phyloP scores from a whole-genome alignment of 1,284 basidiomycete genomes.

The Wolfiporia cocos region DNA sequence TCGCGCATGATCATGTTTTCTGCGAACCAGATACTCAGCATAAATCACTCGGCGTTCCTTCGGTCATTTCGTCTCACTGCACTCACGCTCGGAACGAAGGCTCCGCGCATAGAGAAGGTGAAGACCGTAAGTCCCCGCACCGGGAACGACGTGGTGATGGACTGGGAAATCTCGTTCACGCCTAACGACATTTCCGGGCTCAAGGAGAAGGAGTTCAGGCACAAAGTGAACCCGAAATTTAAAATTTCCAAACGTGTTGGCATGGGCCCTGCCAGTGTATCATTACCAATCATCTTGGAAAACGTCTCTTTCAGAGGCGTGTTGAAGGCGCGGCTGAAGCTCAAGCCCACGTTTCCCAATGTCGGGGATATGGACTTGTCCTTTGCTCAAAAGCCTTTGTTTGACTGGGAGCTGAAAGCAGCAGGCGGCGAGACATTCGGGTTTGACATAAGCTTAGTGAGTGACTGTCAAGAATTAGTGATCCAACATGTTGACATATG shows the following conservation, averaged over 20 bases:
- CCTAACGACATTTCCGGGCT: conserved; percentile 89
- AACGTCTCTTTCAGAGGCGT: conserved; percentile 87
- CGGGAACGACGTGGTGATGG: conserved; percentile 94
- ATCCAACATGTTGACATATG: conserved; percentile 15
- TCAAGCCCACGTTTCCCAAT: conserved; percentile 93
- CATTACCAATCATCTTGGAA: conserved; percentile 88
- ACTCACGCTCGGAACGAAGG: conserved; percentile 93
- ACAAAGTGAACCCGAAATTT: conserved; percentile 92
- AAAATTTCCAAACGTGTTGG: conserved; percentile 83
- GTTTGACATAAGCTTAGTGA: conserved; percentile 79
- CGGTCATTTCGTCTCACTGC: conserved; percentile 85
- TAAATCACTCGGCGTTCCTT: conserved; percentile 82
- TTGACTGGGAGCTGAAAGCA: conserved; percentile 96
- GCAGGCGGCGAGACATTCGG: conserved; percentile 93
- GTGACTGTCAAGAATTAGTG: conserved; percentile 23
- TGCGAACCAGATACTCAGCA: conserved; percentile 85
- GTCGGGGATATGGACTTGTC: conserved; percentile 84
- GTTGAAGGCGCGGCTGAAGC: conserved; percentile 82
- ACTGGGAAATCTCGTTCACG: conserved; percentile 94
- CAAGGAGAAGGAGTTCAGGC: conserved; percentile 69
- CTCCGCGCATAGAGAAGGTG: conserved; percentile 90
- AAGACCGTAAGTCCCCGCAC: conserved; percentile 85
- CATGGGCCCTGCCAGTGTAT: conserved; percentile 80
- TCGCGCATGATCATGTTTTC: conserved; percentile 82
- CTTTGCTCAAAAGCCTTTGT: conserved; percentile 89